phyloP scores from a whole-genome alignment of 805 yeast genomes.

The Kazachstania psychrophila region DNA sequence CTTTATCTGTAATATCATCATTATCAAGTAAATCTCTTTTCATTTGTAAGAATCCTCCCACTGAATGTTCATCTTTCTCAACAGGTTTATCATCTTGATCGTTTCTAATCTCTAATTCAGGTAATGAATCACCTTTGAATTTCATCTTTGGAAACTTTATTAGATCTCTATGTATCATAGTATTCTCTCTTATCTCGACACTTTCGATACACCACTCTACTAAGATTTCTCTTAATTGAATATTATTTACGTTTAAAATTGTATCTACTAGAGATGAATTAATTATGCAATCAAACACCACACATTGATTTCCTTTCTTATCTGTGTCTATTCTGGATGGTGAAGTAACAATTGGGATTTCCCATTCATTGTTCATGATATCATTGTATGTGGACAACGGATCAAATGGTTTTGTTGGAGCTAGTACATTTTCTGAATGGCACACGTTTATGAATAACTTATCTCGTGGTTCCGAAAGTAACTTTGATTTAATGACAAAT shows the following conservation, averaged over 20 bases:
- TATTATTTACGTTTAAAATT: slow-evolving; percentile 46
- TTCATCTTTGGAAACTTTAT: slow-evolving; percentile 61
- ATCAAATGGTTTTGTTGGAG: slow-evolving; percentile 46
- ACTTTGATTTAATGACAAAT: slow-evolving; percentile 61
- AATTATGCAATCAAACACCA: slow-evolving; percentile 74
- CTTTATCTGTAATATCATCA: slow-evolving; percentile 30
- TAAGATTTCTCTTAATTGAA: slow-evolving; percentile 53
- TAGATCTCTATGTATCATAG: slow-evolving; percentile 49
- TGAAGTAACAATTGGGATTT: slow-evolving; percentile 70
- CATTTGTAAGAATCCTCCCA: slow-evolving; percentile 7
- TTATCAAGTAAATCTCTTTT: slow-evolving; percentile 18
- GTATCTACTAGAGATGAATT: slow-evolving; percentile 27
- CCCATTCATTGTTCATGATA: slow-evolving; percentile 70
- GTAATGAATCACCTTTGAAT: slow-evolving; percentile 50
- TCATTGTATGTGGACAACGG: slow-evolving; percentile 52
- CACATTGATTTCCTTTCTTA: slow-evolving; percentile 56
- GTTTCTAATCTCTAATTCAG: slow-evolving; percentile 33
- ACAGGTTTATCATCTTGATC: slow-evolving; percentile 33
- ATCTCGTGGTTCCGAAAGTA: slow-evolving; percentile 30
- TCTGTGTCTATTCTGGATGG: slow-evolving; percentile 46
- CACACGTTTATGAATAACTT: slow-evolving; percentile 78
- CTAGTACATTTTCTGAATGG: slow-evolving; percentile 54
- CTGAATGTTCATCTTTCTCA: slow-evolving; percentile 30
- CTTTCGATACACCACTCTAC: slow-evolving; percentile 82
- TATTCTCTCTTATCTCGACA: slow-evolving; percentile 47